These are phyloP conservation scores for Irpex sp. DNA, from an alignment of 1,284 basidiomycete species.

Conservation along the genomic window DNA sequence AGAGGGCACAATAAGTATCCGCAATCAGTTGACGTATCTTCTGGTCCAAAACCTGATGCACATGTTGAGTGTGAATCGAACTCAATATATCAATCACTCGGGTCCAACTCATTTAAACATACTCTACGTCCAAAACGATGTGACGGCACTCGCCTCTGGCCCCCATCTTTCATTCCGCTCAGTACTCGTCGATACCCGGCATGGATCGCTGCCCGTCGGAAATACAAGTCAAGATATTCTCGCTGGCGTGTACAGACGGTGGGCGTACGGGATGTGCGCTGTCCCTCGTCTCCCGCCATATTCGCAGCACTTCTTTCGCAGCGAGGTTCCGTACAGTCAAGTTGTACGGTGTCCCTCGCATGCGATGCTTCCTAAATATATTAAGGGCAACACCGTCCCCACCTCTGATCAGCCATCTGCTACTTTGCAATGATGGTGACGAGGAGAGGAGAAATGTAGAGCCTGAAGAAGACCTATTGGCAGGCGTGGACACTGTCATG, in stretches of 20 bases:
- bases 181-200: background rate
- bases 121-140: too few relatives aligned
- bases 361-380: background rate
- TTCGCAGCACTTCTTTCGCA: background rate
- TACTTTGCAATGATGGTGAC: background rate
- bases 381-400: background rate
- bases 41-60: too few relatives aligned
- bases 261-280: background rate
- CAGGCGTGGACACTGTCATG: background rate
- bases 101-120: too few relatives aligned
- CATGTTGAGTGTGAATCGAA: too few relatives aligned
- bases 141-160: too few relatives aligned
- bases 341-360: background rate
- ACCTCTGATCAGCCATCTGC: background rate
- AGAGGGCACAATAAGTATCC: too few relatives aligned
- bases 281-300: background rate
- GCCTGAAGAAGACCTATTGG: background rate
- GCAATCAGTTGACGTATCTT: too few relatives aligned
- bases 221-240: background rate
- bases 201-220: background rate
- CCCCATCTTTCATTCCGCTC: too few relatives aligned
- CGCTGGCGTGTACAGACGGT: background rate
- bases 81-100: too few relatives aligned
- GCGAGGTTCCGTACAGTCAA: background rate
- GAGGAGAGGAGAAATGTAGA: background rate